phyloP scores from a whole-genome alignment of 495 filamentous ascomycete genomes.

The Aeminium ludgeri region DNA sequence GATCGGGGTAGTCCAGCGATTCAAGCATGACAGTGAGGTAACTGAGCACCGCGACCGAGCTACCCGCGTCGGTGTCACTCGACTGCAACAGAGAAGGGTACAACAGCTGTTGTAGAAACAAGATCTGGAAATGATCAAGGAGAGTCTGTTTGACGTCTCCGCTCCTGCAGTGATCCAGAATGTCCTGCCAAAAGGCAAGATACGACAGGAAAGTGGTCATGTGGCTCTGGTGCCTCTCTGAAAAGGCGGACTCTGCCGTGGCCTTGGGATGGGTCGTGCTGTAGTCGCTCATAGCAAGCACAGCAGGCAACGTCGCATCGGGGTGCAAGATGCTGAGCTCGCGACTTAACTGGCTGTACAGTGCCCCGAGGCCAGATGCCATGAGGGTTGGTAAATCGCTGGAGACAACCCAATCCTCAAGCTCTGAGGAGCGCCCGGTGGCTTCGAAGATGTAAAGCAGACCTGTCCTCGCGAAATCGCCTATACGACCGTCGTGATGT shows the following conservation, averaged over 20 bases:
- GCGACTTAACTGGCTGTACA: conserved; percentile 86
- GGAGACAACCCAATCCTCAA: conserved; percentile 93
- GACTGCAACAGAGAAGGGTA: conserved; percentile 94
- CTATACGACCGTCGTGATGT: conserved; percentile 77
- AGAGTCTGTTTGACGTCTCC: conserved; percentile 80
- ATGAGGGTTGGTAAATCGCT: conserved; percentile 93
- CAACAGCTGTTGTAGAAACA: conserved; percentile 90
- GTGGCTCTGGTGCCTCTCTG: conserved; percentile 53
- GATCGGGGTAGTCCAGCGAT: conserved; percentile 74
- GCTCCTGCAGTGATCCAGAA: conserved; percentile 85
- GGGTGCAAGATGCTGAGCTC: conserved; percentile 30
- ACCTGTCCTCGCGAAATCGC: conserved; percentile 94
- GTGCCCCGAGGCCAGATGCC: conserved; percentile 84
- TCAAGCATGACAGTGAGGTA: conserved; percentile 85
- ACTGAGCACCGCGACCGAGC: conserved; percentile 85
- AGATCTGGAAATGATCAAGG: conserved; percentile 89
- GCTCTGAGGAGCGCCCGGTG: conserved; percentile 56
- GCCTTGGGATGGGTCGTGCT: conserved; percentile 39
- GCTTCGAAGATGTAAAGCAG: conserved; percentile 91
- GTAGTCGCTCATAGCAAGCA: conserved; percentile 77
- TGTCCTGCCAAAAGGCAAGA: conserved; percentile 93
- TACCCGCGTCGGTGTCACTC: conserved; percentile 89
- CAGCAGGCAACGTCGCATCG: conserved; percentile 55
- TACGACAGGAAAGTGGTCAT: conserved; percentile 91
- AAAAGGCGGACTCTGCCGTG: conserved; percentile 54